These are phyloP conservation scores for Phytophthora hibernalis DNA, from an alignment of 352 stramenopile species.

Conservation along the genomic window DNA sequence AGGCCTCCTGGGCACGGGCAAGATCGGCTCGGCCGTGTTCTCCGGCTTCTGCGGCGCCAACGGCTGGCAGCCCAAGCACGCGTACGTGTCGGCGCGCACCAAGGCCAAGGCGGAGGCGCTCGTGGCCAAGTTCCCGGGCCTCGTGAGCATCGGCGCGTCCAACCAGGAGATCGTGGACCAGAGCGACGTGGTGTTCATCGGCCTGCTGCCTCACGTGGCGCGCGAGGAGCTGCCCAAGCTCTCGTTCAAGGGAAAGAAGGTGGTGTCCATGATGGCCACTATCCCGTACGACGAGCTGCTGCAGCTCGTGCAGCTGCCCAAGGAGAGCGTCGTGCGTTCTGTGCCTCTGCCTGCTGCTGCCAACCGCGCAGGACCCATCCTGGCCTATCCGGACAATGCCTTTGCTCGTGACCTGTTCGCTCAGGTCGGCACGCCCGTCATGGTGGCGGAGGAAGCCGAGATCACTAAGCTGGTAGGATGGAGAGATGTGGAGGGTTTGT, in stretches of 20 bases:
- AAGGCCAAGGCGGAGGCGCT: slow-evolving; percentile 83
- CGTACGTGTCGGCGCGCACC: slow-evolving; percentile 72
- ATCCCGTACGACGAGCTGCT: slow-evolving; percentile 88
- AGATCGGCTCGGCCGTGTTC: slow-evolving; percentile 88
- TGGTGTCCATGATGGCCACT: slow-evolving; percentile 91
- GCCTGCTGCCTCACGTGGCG: slow-evolving; percentile 76
- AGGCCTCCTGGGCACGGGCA: slow-evolving; percentile 84
- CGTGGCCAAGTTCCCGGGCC: slow-evolving; percentile 66
- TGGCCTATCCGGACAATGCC: slow-evolving; percentile 80
- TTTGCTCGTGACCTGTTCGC: slow-evolving; percentile 72
- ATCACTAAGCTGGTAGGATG: slow-evolving; percentile 77
- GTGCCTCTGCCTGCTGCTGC: slow-evolving; percentile 78
- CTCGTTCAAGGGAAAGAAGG: slow-evolving; percentile 67
- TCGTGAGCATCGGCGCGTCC: slow-evolving; percentile 64
- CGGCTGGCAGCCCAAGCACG: slow-evolving; percentile 81
- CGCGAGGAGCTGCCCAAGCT: slow-evolving; percentile 75
- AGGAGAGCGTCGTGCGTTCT: slow-evolving; percentile 78
- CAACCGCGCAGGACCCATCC: slow-evolving; percentile 81
- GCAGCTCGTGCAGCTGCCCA: slow-evolving; percentile 69
- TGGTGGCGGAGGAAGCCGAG: slow-evolving; percentile 79
- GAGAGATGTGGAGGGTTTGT: not conserved
- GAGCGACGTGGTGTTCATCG: slow-evolving; percentile 86
- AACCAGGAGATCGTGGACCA: slow-evolving; percentile 89
- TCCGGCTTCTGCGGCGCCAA: slow-evolving; percentile 81
- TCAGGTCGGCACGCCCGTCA: slow-evolving; percentile 85